Percentiles rank a stretch among this genome's conserved stretches.
phyloP scores from a whole-genome alignment of 2,329 filamentous ascomycete species.

The Ascochyta rabiei region DNA sequence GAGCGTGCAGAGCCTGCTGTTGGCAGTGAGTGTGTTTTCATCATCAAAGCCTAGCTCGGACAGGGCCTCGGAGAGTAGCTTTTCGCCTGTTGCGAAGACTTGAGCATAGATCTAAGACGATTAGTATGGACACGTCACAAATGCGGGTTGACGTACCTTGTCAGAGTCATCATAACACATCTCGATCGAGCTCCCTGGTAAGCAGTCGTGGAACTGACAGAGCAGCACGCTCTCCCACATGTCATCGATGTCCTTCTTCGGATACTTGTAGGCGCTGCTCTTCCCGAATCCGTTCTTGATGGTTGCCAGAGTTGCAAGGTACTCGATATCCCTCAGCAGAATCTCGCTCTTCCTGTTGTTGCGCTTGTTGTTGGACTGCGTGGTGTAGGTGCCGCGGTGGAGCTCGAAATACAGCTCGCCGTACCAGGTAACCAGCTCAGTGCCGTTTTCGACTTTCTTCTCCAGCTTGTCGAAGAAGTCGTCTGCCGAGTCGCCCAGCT shows the following conservation, averaged over 20 bases:
- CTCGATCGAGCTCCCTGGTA: constrained; percentile 92
- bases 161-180: constrained; percentile 99
- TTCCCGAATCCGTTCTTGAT: constrained; percentile 64
- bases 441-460: constrained; percentile 70
- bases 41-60: constrained; percentile 68
- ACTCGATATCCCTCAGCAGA: constrained; percentile 84
- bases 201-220: constrained; percentile 96
- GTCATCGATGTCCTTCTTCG: constrained; percentile 88
- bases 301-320: constrained; percentile 83
- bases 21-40: constrained; percentile 48
- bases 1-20: constrained; percentile 65
- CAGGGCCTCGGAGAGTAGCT: constrained; percentile 72
- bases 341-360: constrained; percentile 89
- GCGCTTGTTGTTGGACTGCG: constrained; percentile 94
- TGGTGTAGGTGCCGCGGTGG: constrained; percentile 96
- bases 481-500: constrained; percentile 88
- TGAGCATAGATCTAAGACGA: constrained; percentile 70
- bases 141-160: constrained; percentile 54
- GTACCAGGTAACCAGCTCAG: constrained; percentile 91
- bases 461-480: constrained; percentile 91
- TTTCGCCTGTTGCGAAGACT: constrained; percentile 78
- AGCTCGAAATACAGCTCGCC: constrained; percentile 98
- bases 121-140: constrained; percentile 24
- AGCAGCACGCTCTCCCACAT: constrained; percentile 95
- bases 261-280: constrained; percentile 74